Evolutionary conservation across 2,329 filamentous ascomycete genomes (phyloP), one percentile per base, ranked within the genome.

Genomic region (Aspergillus fructus): DNA sequence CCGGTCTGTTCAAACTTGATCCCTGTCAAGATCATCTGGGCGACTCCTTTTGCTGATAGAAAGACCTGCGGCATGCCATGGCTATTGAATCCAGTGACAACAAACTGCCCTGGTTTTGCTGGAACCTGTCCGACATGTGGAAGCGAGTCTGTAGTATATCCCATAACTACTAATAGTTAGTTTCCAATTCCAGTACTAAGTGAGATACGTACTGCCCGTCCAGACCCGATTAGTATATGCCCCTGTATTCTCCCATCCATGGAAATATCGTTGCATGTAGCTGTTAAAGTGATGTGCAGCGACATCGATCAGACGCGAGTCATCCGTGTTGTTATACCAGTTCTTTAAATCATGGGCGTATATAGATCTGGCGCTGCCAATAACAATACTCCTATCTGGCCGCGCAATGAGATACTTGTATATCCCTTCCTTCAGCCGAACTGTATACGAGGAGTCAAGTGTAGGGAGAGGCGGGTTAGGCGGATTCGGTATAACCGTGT

Each of bases 1-100:
- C 49, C 49, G 2, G 55, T 58, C 33, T 53, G 34, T 15, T 41
- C 34, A 33, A 48, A 58, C 7, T 27, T 24, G n/a, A 24, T 34
- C 12, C 21, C 45, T 1, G 19, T 27, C 9, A 48, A 3, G 13
- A 55, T 48, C 42, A 46, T 43, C 48, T 50, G 12, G n/a, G 52
- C 56, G 3, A 59, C 24, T 13, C 43, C 56, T 34, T 59, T 55
- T 3, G 56, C 51, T 2, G 45, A 45, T 2, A 56, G 49, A 17
- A 56, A 43, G 19, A 56, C 49, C 41, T 51, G 34, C 8, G 85
- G 85, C 86, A 89, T 89, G 0, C 86, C 85, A 67, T 89, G 85
- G 0, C 87, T 87, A 64, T 87, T 86, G 62, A 88, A 89, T 2
- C 84, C 80, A 3, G 81, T 83, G 23, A 78, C 76, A 2, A 86